Evolutionary conservation across 495 filamentous ascomycete species (phyloP).

Genomic region (Venustampulla echinocandica): DNA sequence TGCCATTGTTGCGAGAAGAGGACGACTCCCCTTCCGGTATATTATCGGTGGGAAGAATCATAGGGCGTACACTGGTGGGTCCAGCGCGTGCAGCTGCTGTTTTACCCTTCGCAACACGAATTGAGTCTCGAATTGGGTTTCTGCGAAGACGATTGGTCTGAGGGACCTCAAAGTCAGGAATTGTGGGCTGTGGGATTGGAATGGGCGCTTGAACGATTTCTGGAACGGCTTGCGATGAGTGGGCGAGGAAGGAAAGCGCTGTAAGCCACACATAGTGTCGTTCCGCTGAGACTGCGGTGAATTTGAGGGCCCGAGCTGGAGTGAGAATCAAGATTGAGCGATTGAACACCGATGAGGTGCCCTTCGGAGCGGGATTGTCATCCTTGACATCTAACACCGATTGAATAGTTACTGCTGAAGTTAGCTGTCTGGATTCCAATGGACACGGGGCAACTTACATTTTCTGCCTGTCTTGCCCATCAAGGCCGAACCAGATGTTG

Average conservation of each 20-base stretch:
- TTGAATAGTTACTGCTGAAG: slow-evolving; percentile 72
- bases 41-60: background rate
- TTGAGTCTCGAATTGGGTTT: slow-evolving; percentile 80
- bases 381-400: slow-evolving; percentile 96
- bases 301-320: slow-evolving; percentile 88
- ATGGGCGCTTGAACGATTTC: slow-evolving; percentile 54
- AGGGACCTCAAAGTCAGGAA: slow-evolving; percentile 40
- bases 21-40: slow-evolving; percentile 24
- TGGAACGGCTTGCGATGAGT: slow-evolving; percentile 66
- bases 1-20: slow-evolving; percentile 19
- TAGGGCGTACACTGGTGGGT: slow-evolving; percentile 19
- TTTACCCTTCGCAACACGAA: slow-evolving; percentile 71
- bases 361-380: slow-evolving; percentile 77
- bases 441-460: slow-evolving; percentile 48
- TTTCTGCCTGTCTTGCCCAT: slow-evolving; percentile 95
- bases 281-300: slow-evolving; percentile 74
- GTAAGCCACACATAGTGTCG: slow-evolving; percentile 94
- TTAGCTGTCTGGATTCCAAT: slow-evolving; percentile 13
- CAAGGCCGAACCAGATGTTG: slow-evolving; percentile 74
- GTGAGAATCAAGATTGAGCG: slow-evolving; percentile 93
- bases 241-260: slow-evolving; percentile 85
- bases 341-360: slow-evolving; percentile 58
- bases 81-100: slow-evolving; percentile 14
- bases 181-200: slow-evolving; percentile 39
- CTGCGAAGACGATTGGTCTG: slow-evolving; percentile 29